Base-by-base conservation (phyloP, 768 basidiomycete species). In the Lactarius vividus region DNA sequence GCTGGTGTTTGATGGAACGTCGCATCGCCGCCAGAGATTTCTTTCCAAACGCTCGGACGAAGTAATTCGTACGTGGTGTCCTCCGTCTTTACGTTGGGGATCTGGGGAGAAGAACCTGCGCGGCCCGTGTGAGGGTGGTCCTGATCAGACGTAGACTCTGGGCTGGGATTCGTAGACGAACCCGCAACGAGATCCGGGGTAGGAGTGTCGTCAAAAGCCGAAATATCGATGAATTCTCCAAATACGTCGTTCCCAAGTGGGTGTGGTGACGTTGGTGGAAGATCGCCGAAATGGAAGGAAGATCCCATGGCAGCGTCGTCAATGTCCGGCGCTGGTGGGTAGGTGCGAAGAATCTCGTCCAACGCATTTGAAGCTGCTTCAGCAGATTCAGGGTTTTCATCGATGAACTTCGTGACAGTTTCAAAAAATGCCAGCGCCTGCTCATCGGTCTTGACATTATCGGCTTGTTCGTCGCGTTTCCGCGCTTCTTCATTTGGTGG, bases 91-190 rank as follows among this genome's bases (percentile, higher is more conserved):
- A 88, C 86, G 42, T 75, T 77, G 85, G 42, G 75, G 33, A 69
- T 75, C 72, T 54, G 65, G 70, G 65, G 74, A 53, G 73, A 76
- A 71, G 85, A 85, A 61, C 80, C 81, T 39, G 75, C 67, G 37
- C 64, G 67, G 53, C 78, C 79, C 61, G 81, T 72, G 28, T 53
- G 80, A 75, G 64, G 79, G 74, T 68, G 79, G 79, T 59, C 84
- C 35, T 82, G 78, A 71, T 89, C 89, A 10, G 87, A 83, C 40
- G 82, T 84, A 16, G 89, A 91, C 71, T 88, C 88, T 2, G 91
- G 91, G 73, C 89, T 91, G 13, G 84, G 86, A 69, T 91, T 89
- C 23, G 89, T 84, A 64, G 90, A 89, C 23, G 88, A 87, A 13
- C 86, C 84, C 39, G 81, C 80, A 18, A 89, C 78, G 57, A 92